phyloP scores from a whole-genome alignment of 768 basidiomycete genomes.

The Rhizopogon vinicolor region DNA sequence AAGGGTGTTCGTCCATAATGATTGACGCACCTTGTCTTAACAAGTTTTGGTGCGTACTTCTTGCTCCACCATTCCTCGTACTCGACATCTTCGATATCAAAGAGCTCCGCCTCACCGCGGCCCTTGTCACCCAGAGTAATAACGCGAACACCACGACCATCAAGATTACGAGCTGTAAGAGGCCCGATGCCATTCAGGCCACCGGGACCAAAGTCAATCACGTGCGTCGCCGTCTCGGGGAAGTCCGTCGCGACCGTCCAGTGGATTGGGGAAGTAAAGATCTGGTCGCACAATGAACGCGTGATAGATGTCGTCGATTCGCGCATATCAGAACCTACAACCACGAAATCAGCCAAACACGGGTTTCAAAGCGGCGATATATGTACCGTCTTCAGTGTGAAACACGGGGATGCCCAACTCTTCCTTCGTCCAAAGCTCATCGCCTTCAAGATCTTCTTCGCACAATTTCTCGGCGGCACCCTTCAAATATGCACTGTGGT shows the following conservation, averaged over 20 bases:
- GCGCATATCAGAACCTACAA: constrained; percentile 80
- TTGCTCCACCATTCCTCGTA: constrained; percentile 90
- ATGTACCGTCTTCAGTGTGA: constrained; percentile 88
- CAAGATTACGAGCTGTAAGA: constrained; percentile 84
- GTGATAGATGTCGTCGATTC: constrained; percentile 66
- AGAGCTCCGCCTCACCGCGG: constrained; percentile 86
- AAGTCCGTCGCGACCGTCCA: constrained; percentile 90
- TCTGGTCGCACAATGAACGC: constrained; percentile 86
- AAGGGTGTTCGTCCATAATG: constrained; percentile 1
- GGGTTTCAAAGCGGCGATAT: constrained; percentile 13
- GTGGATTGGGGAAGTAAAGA: constrained; percentile 88
- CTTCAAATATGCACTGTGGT: constrained; percentile 84
- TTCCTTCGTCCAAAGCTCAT: constrained; percentile 70
- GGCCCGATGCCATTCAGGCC: constrained; percentile 91
- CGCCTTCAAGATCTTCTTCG: constrained; percentile 66
- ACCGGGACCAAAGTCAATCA: constrained; percentile 95
- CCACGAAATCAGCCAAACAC: constrained; percentile 10
- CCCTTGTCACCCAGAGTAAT: constrained; percentile 89
- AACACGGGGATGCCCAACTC: constrained; percentile 83
- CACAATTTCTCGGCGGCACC: constrained; percentile 74
- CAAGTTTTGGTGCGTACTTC: constrained; percentile 78
- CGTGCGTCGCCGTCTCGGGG: constrained; percentile 88
- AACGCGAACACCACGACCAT: constrained; percentile 90
- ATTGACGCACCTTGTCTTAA: constrained; percentile 75
- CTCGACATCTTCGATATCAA: constrained; percentile 56